phyloP scores from a whole-genome alignment of 2,329 filamentous ascomycete genomes.

The Cladosporium velox region DNA sequence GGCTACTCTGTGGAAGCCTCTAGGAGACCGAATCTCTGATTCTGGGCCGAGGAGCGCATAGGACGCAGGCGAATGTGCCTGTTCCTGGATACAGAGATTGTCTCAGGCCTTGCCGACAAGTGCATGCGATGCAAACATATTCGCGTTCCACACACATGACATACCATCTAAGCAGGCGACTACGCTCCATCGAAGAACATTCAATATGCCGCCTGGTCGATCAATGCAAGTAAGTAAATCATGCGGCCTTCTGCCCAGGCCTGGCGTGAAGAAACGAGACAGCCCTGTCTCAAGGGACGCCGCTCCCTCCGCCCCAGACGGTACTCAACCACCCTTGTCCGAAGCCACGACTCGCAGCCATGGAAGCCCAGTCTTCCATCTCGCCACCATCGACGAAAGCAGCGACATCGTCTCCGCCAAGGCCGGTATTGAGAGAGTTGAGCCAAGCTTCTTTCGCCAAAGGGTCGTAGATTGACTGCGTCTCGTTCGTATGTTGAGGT shows the following conservation, averaged over 20 bases:
- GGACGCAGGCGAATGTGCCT: too few relatives aligned
- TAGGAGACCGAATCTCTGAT: not conserved
- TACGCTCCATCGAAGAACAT: not conserved
- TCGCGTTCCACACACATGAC: not conserved
- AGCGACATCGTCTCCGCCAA: conserved; percentile 44
- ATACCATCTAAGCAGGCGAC: not conserved
- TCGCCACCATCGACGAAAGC: conserved; percentile 44
- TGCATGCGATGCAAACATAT: not conserved
- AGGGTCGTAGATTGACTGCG: conserved; percentile 30
- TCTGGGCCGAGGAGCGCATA: too few relatives aligned
- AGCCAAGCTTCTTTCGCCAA: conserved; percentile 40
- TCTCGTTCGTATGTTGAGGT: conserved; percentile 18
- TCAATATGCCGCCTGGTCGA: not conserved
- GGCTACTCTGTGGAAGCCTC: too few relatives aligned
- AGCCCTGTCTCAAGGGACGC: not conserved
- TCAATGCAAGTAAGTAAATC: not conserved
- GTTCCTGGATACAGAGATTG: too few relatives aligned
- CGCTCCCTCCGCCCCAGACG: conserved; percentile 29
- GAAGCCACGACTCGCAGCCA: conserved; percentile 28
- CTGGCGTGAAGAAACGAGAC: too few relatives aligned
- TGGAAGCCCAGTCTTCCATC: conserved; percentile 37
- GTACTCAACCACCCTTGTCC: conserved; percentile 35
- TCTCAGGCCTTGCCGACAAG: not conserved
- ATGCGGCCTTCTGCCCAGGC: too few relatives aligned
- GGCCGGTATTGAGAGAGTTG: conserved; percentile 38